These are phyloP conservation scores for Xanthoconium purpureum DNA, from an alignment of 768 basidiomycete genomes.

Conservation along the genomic window DNA sequence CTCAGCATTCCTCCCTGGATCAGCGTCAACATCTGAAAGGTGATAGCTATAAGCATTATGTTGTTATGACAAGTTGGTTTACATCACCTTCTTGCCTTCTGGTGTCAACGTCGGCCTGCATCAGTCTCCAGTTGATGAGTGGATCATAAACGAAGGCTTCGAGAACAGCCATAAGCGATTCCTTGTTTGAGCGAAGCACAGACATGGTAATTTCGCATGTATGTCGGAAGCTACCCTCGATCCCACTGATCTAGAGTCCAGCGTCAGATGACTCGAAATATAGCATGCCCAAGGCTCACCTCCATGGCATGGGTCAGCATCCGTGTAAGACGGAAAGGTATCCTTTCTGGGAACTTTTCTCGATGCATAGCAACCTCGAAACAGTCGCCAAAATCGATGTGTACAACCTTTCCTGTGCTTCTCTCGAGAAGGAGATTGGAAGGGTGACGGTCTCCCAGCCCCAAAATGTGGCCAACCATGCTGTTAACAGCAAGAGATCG, in stretches of 20 bases:
- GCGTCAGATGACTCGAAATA: slow-evolving; percentile 1
- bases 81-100: slow-evolving; percentile 62
- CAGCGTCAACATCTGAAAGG: slow-evolving; percentile 39
- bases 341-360: slow-evolving; percentile 98
- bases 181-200: slow-evolving; percentile 94
- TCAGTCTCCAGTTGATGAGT: slow-evolving; percentile 93
- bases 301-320: slow-evolving; percentile 99
- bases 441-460: slow-evolving; percentile 96
- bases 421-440: slow-evolving; percentile 92
- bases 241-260: slow-evolving; percentile 81
- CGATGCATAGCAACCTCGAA: slow-evolving; percentile 98
- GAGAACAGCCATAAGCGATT: slow-evolving; percentile 97
- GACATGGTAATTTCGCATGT: slow-evolving; percentile 98
- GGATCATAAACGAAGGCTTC: slow-evolving; percentile 99
- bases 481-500: slow-evolving; percentile 94
- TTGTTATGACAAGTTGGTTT: not conserved
- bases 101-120: slow-evolving; percentile 77
- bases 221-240: slow-evolving; percentile 93
- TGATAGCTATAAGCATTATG: not conserved
- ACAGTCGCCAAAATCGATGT: slow-evolving; percentile 97
- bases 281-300: slow-evolving; percentile 41
- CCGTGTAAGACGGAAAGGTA: slow-evolving; percentile 95
- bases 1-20: slow-evolving; percentile 57
- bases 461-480: slow-evolving; percentile 98
- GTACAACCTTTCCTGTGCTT: slow-evolving; percentile 90